Evolutionary conservation across 1,284 basidiomycete species (phyloP).

Genomic region (Neonothopanus nambi): DNA sequence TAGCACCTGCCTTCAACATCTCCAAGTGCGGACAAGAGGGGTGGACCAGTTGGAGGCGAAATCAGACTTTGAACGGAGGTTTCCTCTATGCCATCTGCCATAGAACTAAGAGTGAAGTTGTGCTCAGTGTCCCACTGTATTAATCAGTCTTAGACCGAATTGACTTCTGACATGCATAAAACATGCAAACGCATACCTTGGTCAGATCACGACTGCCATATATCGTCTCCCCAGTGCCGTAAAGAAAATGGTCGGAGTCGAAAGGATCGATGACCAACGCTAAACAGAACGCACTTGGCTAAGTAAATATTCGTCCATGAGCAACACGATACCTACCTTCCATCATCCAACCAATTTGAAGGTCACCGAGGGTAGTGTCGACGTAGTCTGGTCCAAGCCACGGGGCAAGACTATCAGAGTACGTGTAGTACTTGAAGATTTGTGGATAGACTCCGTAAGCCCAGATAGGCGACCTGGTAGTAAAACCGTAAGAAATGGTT

Average conservation of each 20-base stretch:
- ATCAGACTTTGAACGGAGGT: slow-evolving; percentile 43
- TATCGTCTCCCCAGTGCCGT: slow-evolving; percentile 55
- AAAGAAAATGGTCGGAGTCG: slow-evolving; percentile 52
- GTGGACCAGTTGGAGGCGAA: slow-evolving; percentile 37
- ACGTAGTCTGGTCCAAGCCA: slow-evolving; percentile 39
- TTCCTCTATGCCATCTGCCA: slow-evolving; percentile 68
- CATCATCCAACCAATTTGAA: slow-evolving; percentile 37
- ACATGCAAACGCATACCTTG: slow-evolving; percentile 24
- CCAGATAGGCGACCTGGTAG: background rate
- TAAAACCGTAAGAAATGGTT: background rate
- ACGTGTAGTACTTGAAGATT: slow-evolving; percentile 45
- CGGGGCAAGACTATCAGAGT: slow-evolving; percentile 44
- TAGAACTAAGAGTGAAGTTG: slow-evolving; percentile 58
- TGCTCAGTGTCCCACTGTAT: slow-evolving; percentile 43
- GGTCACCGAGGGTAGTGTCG: slow-evolving; percentile 28
- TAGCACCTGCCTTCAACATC: slow-evolving; percentile 49
- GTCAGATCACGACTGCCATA: slow-evolving; percentile 57
- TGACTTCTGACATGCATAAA: background rate
- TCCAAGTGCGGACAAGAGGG: slow-evolving; percentile 57
- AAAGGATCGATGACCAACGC: slow-evolving; percentile 49
- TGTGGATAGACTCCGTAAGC: slow-evolving; percentile 3
- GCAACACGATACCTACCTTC: slow-evolving; percentile 22
- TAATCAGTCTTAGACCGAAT: background rate
- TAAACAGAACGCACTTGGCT: background rate
- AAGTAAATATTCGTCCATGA: background rate